Evolutionary conservation across 352 stramenopile genomes (phyloP), one percentile per base, ranked within the genome.

Genomic region (Phytophthora pini): DNA sequence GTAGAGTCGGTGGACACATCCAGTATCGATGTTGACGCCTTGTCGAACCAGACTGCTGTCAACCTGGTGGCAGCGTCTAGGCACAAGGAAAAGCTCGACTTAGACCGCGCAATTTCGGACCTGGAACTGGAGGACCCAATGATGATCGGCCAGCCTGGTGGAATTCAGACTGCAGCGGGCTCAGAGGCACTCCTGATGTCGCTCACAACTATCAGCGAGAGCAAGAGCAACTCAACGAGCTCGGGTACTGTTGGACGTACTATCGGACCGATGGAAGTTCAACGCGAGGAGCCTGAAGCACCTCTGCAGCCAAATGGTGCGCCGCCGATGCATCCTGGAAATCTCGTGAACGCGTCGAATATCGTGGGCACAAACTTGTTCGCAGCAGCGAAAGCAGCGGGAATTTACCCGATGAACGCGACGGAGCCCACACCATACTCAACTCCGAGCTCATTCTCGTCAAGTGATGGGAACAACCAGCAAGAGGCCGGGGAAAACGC

Each of bases 71-170:
- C 86, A 0, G 88, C 88, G 0, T 93, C 84, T 0, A 82, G 73
- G 1, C 88, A 95, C 60, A 90, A 82, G 24, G 81, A 94, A 61
- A 82, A 84, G 12, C 76, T 95, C 0, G 88, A 95, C 49, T 57
- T 94, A 24, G 83, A 86, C 9, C 77, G 84, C 2, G 88, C 88
- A 22, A 96, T 96, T 27, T 93, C 88, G 2, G 84, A 94, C 56
- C 56, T 96, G 26, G 83, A 93, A 66, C 74, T 96, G 0, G 86
- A 96, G 66, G 87, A 96, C 41, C 88, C 88, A 0, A 93, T 94
- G 84, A 90, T 92, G 82, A 89, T 94, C 15, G 79, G 80, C 12
- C 82, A 86, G 54, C 45, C 71, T 24, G 45, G 70, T 52, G 52
- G 73, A 36, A 77, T 86, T 29, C 65, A 80, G 54, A 76, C 60